Evolutionary conservation across 441 rosid species (phyloP).

Genomic region (Euphorbia schlechtendalii): DNA sequence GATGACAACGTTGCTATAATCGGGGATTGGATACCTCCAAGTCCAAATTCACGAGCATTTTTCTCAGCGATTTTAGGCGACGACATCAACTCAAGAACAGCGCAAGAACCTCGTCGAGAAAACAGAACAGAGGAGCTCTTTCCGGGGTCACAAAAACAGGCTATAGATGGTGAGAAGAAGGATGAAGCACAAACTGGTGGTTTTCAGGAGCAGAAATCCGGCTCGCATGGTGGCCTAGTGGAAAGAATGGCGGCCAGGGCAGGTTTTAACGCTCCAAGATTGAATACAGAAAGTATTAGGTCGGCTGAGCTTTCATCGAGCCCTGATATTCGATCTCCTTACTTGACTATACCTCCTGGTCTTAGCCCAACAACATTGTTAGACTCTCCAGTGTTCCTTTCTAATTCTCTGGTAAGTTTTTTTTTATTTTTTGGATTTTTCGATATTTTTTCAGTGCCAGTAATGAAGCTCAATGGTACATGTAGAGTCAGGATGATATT

Average conservation of each 20-base stretch:
- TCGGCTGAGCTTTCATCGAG: slow-evolving; percentile 23
- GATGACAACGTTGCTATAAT: slow-evolving; percentile 65
- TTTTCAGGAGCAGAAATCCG: slow-evolving; percentile 35
- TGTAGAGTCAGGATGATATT: neutral
- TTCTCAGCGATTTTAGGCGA: slow-evolving; percentile 48
- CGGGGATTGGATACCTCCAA: slow-evolving; percentile 80
- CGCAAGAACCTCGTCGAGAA: slow-evolving; percentile 30
- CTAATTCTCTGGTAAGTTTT: slow-evolving; percentile 45
- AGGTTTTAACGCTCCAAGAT: slow-evolving; percentile 52
- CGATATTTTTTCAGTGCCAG: slow-evolving; percentile 4
- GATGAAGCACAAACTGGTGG: slow-evolving; percentile 21
- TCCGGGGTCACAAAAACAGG: slow-evolving; percentile 35
- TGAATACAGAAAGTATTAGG: slow-evolving; percentile 35
- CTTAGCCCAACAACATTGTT: slow-evolving; percentile 61
- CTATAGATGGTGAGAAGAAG: slow-evolving; percentile 20
- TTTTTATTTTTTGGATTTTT: neutral
- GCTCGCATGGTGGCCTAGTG: slow-evolving; percentile 45
- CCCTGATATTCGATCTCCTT: slow-evolving; percentile 32
- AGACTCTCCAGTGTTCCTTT: slow-evolving; percentile 55
- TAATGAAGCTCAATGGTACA: neutral
- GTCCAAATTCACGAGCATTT: slow-evolving; percentile 55
- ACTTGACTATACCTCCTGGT: slow-evolving; percentile 52
- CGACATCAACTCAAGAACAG: slow-evolving; percentile 38
- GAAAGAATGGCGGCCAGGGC: slow-evolving; percentile 64
- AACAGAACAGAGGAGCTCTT: slow-evolving; percentile 34